Percentiles rank a stretch among this genome's conserved stretches.
phyloP scores from a whole-genome alignment of 352 stramenopile genomes.

The Phytophthora syringae region DNA sequence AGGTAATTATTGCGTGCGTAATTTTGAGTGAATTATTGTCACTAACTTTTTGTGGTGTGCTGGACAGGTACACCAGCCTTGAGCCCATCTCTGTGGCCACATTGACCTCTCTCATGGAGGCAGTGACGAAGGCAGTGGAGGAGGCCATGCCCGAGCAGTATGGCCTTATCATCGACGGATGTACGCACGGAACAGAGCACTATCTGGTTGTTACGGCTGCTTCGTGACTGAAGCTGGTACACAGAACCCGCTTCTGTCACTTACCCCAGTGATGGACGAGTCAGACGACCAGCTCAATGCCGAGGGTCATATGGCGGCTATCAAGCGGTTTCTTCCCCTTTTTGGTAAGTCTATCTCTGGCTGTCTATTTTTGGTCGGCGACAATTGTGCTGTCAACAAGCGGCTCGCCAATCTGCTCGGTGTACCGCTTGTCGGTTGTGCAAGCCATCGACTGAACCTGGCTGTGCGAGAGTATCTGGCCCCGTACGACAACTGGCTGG shows the following conservation, averaged over 20 bases:
- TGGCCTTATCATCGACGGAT: constrained; percentile 1
- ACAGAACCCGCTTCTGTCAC: background rate
- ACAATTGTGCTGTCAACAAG: too few relatives aligned
- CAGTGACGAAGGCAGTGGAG: background rate
- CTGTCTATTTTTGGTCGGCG: background rate
- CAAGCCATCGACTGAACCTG: too few relatives aligned
- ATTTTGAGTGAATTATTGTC: background rate
- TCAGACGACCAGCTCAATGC: background rate
- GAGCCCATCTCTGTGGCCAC: background rate
- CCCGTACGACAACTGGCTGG: too few relatives aligned
- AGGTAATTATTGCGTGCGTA: constrained; percentile 11
- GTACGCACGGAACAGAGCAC: constrained; percentile 7
- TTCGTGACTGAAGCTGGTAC: background rate
- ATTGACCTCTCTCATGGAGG: background rate
- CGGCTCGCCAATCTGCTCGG: too few relatives aligned
- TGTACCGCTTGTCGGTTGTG: too few relatives aligned
- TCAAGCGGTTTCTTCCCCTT: background rate
- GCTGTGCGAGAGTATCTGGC: too few relatives aligned
- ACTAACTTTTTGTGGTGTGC: constrained; percentile 1
- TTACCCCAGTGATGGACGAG: background rate
- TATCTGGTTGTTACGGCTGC: constrained; percentile 13
- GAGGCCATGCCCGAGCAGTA: background rate
- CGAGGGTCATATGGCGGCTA: background rate
- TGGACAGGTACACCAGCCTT: constrained; percentile 11
- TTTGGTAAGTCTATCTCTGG: background rate